A percentile compares a stretch with the other conserved stretches of the same genome.
Conservation (phyloP, 352 stramenopile genomes). For the Globisporangium alternatum region DNA sequence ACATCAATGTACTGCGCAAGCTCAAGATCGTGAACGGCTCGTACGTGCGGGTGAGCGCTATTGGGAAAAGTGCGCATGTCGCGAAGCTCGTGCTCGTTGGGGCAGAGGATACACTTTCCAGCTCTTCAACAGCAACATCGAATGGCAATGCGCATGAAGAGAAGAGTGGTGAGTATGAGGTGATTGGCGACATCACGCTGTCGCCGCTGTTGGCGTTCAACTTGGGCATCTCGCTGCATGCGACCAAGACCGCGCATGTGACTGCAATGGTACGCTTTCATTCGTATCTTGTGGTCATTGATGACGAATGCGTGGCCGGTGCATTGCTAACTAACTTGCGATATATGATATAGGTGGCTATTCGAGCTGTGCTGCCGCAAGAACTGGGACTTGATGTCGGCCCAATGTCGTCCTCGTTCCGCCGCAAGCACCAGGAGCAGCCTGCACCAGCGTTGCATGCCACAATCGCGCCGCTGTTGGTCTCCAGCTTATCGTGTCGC, state of each 20-base stretch:
- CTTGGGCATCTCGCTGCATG: slow-evolving; percentile 49
- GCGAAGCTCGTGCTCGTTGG: slow-evolving; percentile 31
- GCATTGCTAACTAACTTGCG: background rate
- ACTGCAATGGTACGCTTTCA: slow-evolving; percentile 26
- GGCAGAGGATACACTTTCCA: slow-evolving; percentile 5
- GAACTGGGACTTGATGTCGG: slow-evolving; percentile 42
- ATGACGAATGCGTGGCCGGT: background rate
- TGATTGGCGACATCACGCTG: slow-evolving; percentile 34
- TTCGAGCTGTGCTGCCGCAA: slow-evolving; percentile 33
- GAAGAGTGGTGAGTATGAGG: background rate
- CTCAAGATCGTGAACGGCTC: slow-evolving; percentile 49
- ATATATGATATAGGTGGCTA: slow-evolving; percentile 26
- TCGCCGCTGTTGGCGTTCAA: slow-evolving; percentile 79
- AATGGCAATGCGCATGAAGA: background rate
- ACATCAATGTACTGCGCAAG: slow-evolving; percentile 39
- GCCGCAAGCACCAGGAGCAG: slow-evolving; percentile 49
- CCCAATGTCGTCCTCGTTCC: slow-evolving; percentile 27
- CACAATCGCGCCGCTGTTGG: slow-evolving; percentile 58
- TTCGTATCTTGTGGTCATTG: background rate
- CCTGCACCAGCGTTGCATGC: slow-evolving; percentile 50
- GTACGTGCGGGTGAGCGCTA: slow-evolving; percentile 35
- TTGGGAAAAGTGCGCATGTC: slow-evolving; percentile 23
- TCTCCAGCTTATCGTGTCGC: slow-evolving; percentile 60
- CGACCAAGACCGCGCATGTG: slow-evolving; percentile 23
- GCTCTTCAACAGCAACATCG: slow-evolving; percentile 6